phyloP scores from a whole-genome alignment of 176 grass and related monocot species.

The Raddia distichophylla region DNA sequence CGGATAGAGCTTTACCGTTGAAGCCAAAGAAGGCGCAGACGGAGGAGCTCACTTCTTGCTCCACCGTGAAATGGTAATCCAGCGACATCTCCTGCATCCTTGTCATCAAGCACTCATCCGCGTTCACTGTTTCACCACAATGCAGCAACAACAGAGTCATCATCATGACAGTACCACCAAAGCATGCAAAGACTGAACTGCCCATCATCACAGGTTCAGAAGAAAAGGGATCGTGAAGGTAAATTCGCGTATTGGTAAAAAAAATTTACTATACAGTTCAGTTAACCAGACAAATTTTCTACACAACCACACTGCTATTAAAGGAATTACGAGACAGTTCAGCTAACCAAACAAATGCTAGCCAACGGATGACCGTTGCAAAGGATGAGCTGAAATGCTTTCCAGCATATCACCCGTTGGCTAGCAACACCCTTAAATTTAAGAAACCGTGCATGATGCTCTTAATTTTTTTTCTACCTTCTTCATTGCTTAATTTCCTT shows the following conservation, averaged over 20 bases:
- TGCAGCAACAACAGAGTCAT: background rate
- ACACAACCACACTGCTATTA: background rate
- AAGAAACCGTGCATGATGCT: background rate
- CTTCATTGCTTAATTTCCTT: too few species aligned
- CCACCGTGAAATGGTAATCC: slow-evolving; percentile 90
- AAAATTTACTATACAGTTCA: background rate
- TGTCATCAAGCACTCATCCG: slow-evolving; percentile 91
- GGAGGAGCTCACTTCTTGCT: slow-evolving; percentile 79
- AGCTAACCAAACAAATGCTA: too few species aligned
- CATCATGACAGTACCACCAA: background rate
- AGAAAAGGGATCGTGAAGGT: background rate
- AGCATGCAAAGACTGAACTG: background rate
- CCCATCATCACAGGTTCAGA: background rate
- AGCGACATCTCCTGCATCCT: slow-evolving; percentile 96
- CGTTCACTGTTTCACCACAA: slow-evolving; percentile 61
- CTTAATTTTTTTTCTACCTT: background rate
- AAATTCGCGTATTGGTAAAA: too few species aligned
- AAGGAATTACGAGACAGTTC: too few species aligned
- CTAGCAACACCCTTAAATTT: too few species aligned
- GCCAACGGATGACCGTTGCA: too few species aligned
- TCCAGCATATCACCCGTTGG: too few species aligned
- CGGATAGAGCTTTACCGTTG: slow-evolving; percentile 52
- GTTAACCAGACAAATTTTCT: slow-evolving; percentile 9
- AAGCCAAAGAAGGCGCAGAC: slow-evolving; percentile 82
- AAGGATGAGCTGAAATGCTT: too few species aligned